These are phyloP conservation scores for Stagonosporopsis vannaccii DNA, from an alignment of 2,329 filamentous ascomycete genomes.

Conservation along the genomic window DNA sequence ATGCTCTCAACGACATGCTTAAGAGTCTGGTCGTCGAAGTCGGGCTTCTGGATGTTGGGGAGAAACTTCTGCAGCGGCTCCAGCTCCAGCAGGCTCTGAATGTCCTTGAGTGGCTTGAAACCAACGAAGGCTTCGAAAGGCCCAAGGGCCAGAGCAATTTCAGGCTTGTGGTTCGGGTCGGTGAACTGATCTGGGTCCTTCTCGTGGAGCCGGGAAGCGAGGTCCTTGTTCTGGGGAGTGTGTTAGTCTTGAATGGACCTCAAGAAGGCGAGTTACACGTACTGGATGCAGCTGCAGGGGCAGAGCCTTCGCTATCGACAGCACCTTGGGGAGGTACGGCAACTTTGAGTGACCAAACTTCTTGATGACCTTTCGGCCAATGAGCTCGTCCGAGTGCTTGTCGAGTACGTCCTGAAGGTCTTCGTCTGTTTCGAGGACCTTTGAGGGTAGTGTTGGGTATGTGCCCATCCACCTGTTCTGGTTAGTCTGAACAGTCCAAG, in stretches of 20 bases:
- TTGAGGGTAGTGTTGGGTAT: conserved; percentile 73
- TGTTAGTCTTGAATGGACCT: conserved; percentile 8
- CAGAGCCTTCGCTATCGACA: conserved; percentile 78
- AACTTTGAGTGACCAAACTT: conserved; percentile 69
- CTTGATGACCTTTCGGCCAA: conserved; percentile 68
- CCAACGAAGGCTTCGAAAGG: conserved; percentile 80
- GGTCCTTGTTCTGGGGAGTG: conserved; percentile 61
- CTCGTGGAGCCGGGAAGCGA: conserved; percentile 69
- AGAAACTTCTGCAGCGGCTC: conserved; percentile 63
- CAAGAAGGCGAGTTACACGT: conserved; percentile 5
- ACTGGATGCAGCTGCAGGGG: conserved; percentile 76
- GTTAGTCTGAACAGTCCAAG: conserved; percentile 10
- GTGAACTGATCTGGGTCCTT: conserved; percentile 71
- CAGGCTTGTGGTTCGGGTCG: conserved; percentile 80
- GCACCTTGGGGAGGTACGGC: conserved; percentile 77
- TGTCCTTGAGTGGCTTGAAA: conserved; percentile 70
- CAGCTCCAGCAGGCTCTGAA: conserved; percentile 66
- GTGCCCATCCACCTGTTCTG: conserved; percentile 71
- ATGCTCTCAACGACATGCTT: conserved; percentile 63
- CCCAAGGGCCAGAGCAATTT: conserved; percentile 75
- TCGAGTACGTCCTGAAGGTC: conserved; percentile 70
- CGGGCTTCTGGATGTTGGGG: conserved; percentile 50
- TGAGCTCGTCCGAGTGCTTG: conserved; percentile 65
- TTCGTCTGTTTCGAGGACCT: conserved; percentile 68
- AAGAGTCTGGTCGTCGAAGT: conserved; percentile 66